Conservation (phyloP, 257 asterid genomes). For the Solanum tacnaense region DNA sequence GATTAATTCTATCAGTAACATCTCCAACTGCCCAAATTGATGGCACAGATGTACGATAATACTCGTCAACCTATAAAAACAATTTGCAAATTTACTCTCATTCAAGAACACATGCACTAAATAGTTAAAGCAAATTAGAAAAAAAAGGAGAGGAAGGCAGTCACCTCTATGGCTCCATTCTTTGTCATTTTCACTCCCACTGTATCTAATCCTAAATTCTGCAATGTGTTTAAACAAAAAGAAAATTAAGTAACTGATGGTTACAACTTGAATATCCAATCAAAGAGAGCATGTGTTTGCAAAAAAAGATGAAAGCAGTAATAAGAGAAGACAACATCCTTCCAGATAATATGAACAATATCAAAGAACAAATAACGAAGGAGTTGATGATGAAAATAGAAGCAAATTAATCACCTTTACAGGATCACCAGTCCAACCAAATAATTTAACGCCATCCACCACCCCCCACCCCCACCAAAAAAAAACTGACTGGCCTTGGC, state of each 20-base stretch:
- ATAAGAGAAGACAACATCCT: neutral
- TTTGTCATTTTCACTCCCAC: conserved; percentile 73
- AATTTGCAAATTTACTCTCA: neutral
- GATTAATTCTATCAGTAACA: conserved; percentile 89
- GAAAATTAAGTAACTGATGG: neutral
- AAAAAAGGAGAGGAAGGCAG: neutral
- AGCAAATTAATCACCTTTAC: neutral
- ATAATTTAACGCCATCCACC: neutral
- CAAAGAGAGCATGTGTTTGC: neutral
- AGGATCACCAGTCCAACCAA: neutral
- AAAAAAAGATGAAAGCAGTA: neutral
- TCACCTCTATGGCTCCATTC: conserved; percentile 86
- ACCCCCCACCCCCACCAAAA: neutral
- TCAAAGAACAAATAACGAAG: neutral
- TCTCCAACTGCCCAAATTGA: conserved; percentile 99
- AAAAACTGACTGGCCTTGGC: neutral
- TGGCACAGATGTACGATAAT: conserved; percentile 82
- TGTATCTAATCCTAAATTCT: conserved; percentile 86
- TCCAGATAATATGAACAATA: neutral
- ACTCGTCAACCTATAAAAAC: conserved; percentile 68
- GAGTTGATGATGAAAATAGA: neutral
- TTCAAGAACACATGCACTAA: neutral
- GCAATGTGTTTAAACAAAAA: conserved; percentile 9
- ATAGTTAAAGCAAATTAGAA: neutral
- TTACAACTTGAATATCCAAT: conserved; percentile 1